A percentile compares a stretch with the other conserved stretches of the same genome.
Evolutionary conservation across 2,329 filamentous ascomycete genomes (phyloP).

Genomic region (Lasiodiplodia sp.): DNA sequence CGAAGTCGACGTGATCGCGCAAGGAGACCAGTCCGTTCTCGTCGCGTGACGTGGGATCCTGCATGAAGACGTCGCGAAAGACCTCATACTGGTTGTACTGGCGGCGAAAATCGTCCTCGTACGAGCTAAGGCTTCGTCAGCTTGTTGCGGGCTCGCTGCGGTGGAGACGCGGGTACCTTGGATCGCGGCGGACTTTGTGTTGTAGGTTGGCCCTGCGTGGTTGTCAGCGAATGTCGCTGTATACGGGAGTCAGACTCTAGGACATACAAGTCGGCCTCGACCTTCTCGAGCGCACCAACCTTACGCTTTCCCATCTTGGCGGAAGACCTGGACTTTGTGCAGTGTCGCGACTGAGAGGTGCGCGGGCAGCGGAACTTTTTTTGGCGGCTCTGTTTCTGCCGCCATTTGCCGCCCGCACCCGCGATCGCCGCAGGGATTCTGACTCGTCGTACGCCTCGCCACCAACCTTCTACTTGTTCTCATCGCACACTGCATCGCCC

Average conservation of each 20-base stretch:
- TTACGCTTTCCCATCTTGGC: conserved; percentile 80
- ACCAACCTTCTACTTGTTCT: not conserved
- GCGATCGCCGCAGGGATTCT: conserved; percentile 10
- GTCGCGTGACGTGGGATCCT: conserved; percentile 79
- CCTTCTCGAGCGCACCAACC: conserved; percentile 90
- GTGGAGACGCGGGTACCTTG: conserved; percentile 63
- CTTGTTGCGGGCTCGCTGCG: not conserved
- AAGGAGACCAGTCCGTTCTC: conserved; percentile 83
- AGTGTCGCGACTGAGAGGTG: not conserved
- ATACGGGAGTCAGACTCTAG: not conserved
- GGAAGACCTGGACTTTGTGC: not conserved
- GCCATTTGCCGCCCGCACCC: conserved; percentile 4
- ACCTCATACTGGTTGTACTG: conserved; percentile 93
- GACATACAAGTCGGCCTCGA: conserved; percentile 82
- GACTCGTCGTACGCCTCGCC: not conserved
- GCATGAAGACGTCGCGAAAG: conserved; percentile 88
- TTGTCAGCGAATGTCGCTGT: not conserved
- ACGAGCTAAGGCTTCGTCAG: conserved; percentile 65
- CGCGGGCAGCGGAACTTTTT: conserved; percentile 15
- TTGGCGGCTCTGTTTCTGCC: conserved; percentile 2
- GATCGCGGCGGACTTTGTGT: conserved; percentile 89
- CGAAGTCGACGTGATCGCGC: conserved; percentile 89
- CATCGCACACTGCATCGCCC: not conserved
- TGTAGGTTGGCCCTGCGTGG: conserved; percentile 76
- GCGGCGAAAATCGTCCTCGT: conserved; percentile 85